Conservation (phyloP, 2,329 filamentous ascomycete species). For the Fusarium agapanthi region DNA sequence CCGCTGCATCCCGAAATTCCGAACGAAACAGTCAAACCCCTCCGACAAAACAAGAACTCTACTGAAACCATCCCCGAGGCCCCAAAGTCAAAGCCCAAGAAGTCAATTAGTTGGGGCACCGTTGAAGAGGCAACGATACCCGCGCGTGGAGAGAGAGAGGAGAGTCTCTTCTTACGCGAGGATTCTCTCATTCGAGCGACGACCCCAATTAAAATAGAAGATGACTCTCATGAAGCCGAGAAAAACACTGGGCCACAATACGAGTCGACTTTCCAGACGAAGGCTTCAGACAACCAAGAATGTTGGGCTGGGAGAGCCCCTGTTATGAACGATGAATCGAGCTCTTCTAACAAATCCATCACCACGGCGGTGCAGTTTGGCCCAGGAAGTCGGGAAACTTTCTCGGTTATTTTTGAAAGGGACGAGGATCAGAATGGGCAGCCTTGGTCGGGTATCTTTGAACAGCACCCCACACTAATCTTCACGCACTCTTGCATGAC, state of each 20-base stretch:
- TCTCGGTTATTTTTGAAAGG: slow-evolving; percentile 27
- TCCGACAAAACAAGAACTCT: neutral
- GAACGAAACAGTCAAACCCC: slow-evolving; percentile 9
- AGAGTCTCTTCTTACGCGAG: slow-evolving; percentile 37
- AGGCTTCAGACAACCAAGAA: neutral
- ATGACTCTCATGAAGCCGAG: neutral
- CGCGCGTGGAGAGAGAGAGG: slow-evolving; percentile 39
- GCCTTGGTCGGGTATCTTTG: slow-evolving; percentile 43
- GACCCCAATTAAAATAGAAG: neutral
- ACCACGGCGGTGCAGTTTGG: slow-evolving; percentile 32
- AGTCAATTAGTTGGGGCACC: slow-evolving; percentile 39
- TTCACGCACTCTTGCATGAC: slow-evolving; percentile 50
- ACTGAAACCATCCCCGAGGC: neutral
- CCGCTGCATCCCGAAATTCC: neutral
- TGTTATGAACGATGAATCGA: neutral
- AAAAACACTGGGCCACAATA: neutral
- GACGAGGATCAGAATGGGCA: neutral
- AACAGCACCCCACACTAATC: slow-evolving; percentile 33
- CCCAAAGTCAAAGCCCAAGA: slow-evolving; percentile 36
- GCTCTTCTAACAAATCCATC: neutral
- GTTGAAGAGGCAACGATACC: slow-evolving; percentile 31
- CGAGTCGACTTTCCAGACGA: neutral
- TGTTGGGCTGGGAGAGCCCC: neutral
- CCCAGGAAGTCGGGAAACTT: slow-evolving; percentile 1
- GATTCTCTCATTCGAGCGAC: neutral